Base-by-base conservation (phyloP, 1,284 basidiomycete species). In the Cystobasidiaceae sp. region DNA sequence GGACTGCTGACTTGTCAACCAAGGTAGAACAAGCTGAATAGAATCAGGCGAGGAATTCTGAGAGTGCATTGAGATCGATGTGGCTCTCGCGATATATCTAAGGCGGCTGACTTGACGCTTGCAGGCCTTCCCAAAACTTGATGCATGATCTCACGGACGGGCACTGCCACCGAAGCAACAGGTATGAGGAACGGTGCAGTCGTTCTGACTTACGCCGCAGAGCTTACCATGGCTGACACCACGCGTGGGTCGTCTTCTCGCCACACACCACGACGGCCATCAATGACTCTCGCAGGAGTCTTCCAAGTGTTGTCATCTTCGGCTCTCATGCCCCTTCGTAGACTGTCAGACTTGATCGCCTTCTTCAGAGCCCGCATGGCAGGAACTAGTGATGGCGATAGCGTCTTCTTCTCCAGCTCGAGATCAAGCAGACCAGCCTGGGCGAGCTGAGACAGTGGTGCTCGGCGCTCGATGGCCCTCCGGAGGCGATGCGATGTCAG, bases 301-400 rank as follows among this genome's bases (percentile, higher is more conserved):
- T 55, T 55, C 52, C 52, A 55, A 25, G 33, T 25, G 19, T 55
- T 55, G 4, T n/a, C 21, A 30, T 41, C 52, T 13, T 2, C 34
- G 4, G 34, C 37, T 27, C 34, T 33, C 52, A 55, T 55, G 25
- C 34, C 23, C 23, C 37, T 25, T 8, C 52, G 52, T 8, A 55
- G 8, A 6, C 13, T 19, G 19, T 55, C 52, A 25, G 34, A 25
- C 19, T 55, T 55, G 34, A 41, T 33, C 19, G 52, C 52, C 33
- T 55, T 55, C 34, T 55, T 39, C 8, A 55, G 52, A 13, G 52
- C 52, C 34, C 52, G 39, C 52, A 55, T 55, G 4, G 52, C 52
- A 11, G 52, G 52, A 11, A 41, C 52, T 8, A 55, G 34, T 17
- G 15, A 25, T n/a, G 52, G 32, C 17, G 52, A 23, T 3, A 55